phyloP scores from a whole-genome alignment of 2,329 filamentous ascomycete species.

The Malbranchea cinnamomea region DNA sequence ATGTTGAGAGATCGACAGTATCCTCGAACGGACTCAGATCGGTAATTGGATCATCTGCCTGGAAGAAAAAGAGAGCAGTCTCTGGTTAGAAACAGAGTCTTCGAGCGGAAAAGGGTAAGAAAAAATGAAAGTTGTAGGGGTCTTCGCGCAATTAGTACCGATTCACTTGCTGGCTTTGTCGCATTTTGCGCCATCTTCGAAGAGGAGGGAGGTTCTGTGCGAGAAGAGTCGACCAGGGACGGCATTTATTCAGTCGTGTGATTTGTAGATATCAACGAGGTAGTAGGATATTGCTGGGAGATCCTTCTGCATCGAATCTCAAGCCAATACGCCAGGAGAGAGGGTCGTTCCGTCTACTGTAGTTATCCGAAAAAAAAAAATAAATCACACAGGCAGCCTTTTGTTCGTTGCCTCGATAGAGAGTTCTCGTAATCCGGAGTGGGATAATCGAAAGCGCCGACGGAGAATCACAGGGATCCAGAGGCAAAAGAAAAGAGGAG shows the following conservation, averaged over 20 bases:
- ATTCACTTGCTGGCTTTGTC: constrained; percentile 1
- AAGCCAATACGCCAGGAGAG: too few species aligned
- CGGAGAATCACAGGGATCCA: too few species aligned
- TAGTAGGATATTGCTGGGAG: too few species aligned
- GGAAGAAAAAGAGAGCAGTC: constrained; percentile 3
- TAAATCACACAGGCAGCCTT: too few species aligned
- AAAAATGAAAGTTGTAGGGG: neutral
- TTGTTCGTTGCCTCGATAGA: too few species aligned
- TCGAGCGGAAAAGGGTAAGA: neutral
- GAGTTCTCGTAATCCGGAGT: too few species aligned
- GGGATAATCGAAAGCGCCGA: too few species aligned
- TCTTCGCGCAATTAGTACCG: constrained; percentile 6
- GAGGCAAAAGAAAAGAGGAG: too few species aligned
- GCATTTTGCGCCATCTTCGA: constrained; percentile 10
- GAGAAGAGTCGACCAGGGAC: constrained; percentile 8
- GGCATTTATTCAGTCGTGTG: constrained; percentile 8
- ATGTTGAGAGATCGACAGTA: constrained; percentile 63
- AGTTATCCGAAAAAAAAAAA: too few species aligned
- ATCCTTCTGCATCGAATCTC: too few species aligned
- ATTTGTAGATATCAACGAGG: constrained; percentile 1
- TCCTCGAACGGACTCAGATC: constrained; percentile 53
- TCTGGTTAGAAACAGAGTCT: neutral
- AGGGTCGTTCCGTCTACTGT: too few species aligned
- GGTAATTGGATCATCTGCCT: constrained; percentile 34
- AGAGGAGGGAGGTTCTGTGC: constrained; percentile 6